Base-by-base conservation (phyloP, 169 alveolate species). In the Cryptosporidium meleagridis region DNA sequence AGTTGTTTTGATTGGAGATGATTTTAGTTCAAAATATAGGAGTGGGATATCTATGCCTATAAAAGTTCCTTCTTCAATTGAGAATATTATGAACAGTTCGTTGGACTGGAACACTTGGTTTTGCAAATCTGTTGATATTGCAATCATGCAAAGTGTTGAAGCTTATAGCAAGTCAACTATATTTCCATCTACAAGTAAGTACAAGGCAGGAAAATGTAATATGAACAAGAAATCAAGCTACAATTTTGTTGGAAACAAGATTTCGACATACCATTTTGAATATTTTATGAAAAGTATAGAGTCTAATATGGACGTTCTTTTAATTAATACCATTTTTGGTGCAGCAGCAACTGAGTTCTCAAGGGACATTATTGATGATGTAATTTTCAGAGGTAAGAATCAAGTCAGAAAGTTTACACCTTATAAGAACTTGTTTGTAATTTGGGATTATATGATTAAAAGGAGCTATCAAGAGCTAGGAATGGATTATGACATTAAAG, bases 301-400 rank as follows among this genome's bases (percentile, higher is more conserved):
- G 39, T 80, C 89, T 16, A 80, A 80, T 80, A 80, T 80, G 75
- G 89, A 80, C n/a, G 72, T 80, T 59, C 53, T 80, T 23, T 26
- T 80, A 44, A 5, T 80, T 37, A 59, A 80, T 62, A 80, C 89
- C 1, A 44, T 65, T 41, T 80, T 80, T 80, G 65, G 69, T n/a
- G 89, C 89, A 61, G 75, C 89, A 62, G 89, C 89, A 62, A 80
- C 89, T n/a, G 89, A 80, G 53, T 80, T 80, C 59, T 61, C 89
- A 61, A 51, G 80, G 12, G 89, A 80, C 16, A 59, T 80, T 44
- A 80, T 80, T 14, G 89, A 80, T 12, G 89, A 80, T 80, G 65
- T 80, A 39, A 80, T 80, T 33, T 80, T 80, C 26, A 48, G 68
- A 3, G 75, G 75, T 23, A 65, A 39, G 18, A 80, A 80, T 35